A percentile compares a stretch with the other conserved stretches of the same genome.
These are phyloP conservation scores for Metarhizium sp. DNA, from an alignment of 2,329 filamentous ascomycete species.

Conservation along the genomic window DNA sequence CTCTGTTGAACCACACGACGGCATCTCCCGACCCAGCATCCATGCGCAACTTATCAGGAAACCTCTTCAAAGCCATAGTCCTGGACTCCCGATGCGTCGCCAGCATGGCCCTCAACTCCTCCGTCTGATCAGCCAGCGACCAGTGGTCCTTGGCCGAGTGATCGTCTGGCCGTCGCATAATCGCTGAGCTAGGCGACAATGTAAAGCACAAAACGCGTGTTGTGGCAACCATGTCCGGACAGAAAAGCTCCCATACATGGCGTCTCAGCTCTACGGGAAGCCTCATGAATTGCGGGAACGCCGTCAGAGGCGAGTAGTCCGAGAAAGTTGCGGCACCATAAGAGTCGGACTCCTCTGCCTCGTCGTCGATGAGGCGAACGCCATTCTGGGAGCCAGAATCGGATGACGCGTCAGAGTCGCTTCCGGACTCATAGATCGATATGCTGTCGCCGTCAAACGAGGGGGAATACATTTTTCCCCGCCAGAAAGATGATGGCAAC, in stretches of 20 bases:
- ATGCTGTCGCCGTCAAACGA: background rate
- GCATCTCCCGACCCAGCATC: slow-evolving; percentile 14
- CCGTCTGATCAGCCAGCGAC: slow-evolving; percentile 19
- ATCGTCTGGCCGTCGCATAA: slow-evolving; percentile 6
- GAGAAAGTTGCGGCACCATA: background rate
- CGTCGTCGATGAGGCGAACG: slow-evolving; percentile 6
- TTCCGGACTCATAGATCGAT: slow-evolving; percentile 2
- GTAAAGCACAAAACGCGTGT: slow-evolving; percentile 14
- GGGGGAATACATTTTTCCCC: background rate
- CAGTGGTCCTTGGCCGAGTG: slow-evolving; percentile 13
- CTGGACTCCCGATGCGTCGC: slow-evolving; percentile 28
- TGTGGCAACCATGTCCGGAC: slow-evolving; percentile 15
- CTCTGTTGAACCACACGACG: slow-evolving; percentile 19
- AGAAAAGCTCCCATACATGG: slow-evolving; percentile 23
- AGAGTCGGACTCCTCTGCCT: slow-evolving; percentile 7
- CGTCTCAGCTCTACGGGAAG: slow-evolving; percentile 25
- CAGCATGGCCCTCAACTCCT: slow-evolving; percentile 18
- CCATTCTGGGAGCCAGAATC: background rate
- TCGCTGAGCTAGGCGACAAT: slow-evolving; percentile 1
- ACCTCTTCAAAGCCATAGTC: slow-evolving; percentile 17
- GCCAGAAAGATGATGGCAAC: background rate
- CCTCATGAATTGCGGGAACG: slow-evolving; percentile 15
- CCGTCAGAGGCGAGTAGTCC: background rate
- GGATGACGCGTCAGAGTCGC: slow-evolving; percentile 3
- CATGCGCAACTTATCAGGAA: slow-evolving; percentile 23